phyloP scores from a whole-genome alignment of 257 asterid genomes.

The Capsicum pubescens region DNA sequence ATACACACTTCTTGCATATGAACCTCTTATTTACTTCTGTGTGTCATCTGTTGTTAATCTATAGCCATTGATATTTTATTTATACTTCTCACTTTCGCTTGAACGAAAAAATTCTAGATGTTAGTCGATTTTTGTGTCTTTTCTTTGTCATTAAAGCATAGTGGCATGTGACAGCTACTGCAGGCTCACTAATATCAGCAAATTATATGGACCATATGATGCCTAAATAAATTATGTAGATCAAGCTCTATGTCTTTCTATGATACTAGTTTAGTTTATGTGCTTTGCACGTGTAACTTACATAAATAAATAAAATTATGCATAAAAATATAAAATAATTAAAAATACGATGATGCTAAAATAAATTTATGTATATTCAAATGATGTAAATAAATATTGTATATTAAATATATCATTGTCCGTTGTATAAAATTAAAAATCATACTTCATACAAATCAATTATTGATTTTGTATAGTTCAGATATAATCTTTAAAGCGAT shows the following conservation, averaged over 20 bases:
- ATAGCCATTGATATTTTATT: background rate
- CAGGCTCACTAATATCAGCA: slow-evolving; percentile 62
- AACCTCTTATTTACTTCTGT: background rate
- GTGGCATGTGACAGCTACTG: slow-evolving; percentile 48
- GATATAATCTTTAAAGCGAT: no score
- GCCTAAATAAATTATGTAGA: slow-evolving; percentile 64
- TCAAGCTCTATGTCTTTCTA: slow-evolving; percentile 37
- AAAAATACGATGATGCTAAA: no score
- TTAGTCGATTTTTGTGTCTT: slow-evolving; percentile 35
- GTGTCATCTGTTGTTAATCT: background rate
- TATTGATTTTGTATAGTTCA: no score
- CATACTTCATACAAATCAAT: no score
- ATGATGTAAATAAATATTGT: no score
- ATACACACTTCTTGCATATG: background rate
- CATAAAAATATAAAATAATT: no score
- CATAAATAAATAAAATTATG: no score
- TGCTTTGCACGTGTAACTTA: no score
- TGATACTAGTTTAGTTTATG: background rate
- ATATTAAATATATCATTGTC: no score
- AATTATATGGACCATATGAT: slow-evolving; percentile 63
- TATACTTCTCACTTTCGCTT: background rate
- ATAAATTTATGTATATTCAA: no score
- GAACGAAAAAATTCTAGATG: background rate
- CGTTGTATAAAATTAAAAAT: no score
- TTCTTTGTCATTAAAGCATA: slow-evolving; percentile 37